Evolutionary conservation across 345 rosid genomes (phyloP), one percentile per base, ranked within the genome.

Genomic region (Moricandia moricandioides): DNA sequence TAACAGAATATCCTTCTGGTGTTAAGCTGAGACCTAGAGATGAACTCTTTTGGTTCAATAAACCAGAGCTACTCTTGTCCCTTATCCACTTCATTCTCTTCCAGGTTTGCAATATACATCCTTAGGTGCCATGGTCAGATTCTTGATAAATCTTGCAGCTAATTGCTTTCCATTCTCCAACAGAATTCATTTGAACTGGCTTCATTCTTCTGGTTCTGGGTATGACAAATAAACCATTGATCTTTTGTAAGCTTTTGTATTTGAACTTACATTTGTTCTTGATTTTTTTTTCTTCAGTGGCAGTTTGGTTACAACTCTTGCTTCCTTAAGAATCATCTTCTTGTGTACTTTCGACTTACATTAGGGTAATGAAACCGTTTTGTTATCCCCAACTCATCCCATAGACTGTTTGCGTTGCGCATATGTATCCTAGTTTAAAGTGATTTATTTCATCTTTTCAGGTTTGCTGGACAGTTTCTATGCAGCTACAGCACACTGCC

Each of bases 151-250:
- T 73, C 80, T 85, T 69, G 84, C 67, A 39, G 31, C n/a, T 76
- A 61, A 12, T 39, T 65, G 45, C 10, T 55, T 37, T 39, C 65
- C 30, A 30, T 66, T 7, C 33, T 76, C 52, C 60, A 24, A 83
- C 97, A 95, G 99, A 95, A 95, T 73, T 88, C 99, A 13, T 95
- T 95, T 73, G 99, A 95, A 61, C 82, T 95, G 79, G 97, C 99
- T 60, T 90, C 99, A 1, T 95, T 92, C 87, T 90, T 92, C 82
- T 92, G 97, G 98, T 90, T 90, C 68, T 95, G 99, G 99, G 99
- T 92, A 70, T 69, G 64, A 35, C 8, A 87, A 26, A 5, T 17
- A 69, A 87, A 80, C 74, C 33, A 55, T 11, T 40, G 26, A 31
- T 40, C 33, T 61, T 57, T 29, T 5, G 3, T 1, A 12, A 5